Percentiles rank a stretch among this genome's conserved stretches.
Evolutionary conservation across 495 filamentous ascomycete species (phyloP).

Genomic region (Pseudevernia furfuracea): DNA sequence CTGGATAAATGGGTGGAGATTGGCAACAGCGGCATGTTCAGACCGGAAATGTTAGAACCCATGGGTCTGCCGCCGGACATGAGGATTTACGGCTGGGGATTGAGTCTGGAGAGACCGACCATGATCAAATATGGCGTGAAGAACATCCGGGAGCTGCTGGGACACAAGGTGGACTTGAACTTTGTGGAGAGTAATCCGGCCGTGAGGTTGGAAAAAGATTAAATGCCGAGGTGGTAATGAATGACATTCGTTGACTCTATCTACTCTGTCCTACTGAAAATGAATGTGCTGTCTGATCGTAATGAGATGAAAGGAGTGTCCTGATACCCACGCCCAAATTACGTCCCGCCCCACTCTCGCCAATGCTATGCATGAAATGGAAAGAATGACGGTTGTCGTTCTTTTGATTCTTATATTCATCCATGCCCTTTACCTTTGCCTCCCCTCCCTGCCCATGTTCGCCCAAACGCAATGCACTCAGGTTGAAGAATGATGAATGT

Average conservation of each 20-base stretch:
- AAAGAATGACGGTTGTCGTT: no score
- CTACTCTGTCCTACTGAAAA: no score
- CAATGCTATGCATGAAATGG: not conserved
- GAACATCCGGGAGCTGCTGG: conserved; percentile 79
- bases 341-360: not conserved
- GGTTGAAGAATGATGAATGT: no score
- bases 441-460: no score
- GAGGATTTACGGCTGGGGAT: conserved; percentile 83
- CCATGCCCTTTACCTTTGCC: no score
- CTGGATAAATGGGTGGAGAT: conserved; percentile 92
- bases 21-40: conserved; percentile 96
- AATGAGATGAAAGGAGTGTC: not conserved
- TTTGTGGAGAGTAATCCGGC: conserved; percentile 79
- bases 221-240: not conserved
- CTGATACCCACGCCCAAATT: not conserved
- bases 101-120: conserved; percentile 86
- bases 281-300: not conserved
- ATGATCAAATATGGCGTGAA: conserved; percentile 83
- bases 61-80: conserved; percentile 86
- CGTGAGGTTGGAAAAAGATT: conserved; percentile 57
- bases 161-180: conserved; percentile 77
- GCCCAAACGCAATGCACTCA: no score
- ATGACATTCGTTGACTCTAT: not conserved
- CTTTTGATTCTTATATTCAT: no score
- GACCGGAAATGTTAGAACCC: conserved; percentile 87